Evolutionary conservation across 192 early-diverging fungal genomes (phyloP).

Genomic region (Coemansia sp.): DNA sequence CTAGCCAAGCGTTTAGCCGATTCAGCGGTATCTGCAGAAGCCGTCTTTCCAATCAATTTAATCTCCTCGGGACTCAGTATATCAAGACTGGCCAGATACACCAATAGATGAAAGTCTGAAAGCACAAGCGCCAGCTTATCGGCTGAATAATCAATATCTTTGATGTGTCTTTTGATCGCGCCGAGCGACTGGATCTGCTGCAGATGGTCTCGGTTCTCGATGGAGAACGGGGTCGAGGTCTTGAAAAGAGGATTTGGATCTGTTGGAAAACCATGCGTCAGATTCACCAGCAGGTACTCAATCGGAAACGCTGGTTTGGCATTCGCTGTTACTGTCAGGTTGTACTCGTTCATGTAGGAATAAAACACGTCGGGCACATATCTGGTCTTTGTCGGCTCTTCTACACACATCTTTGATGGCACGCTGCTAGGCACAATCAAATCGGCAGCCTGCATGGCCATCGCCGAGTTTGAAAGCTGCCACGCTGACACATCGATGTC

Average conservation of each 20-base stretch:
- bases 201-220: slow-evolving; percentile 76
- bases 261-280: slow-evolving; percentile 90
- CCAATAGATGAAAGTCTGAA: slow-evolving; percentile 86
- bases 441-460: slow-evolving; percentile 87
- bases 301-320: slow-evolving; percentile 97
- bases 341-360: slow-evolving; percentile 95
- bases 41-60: slow-evolving; percentile 23
- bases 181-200: slow-evolving; percentile 61
- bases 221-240: slow-evolving; percentile 59
- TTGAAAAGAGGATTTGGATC: slow-evolving; percentile 75
- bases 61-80: slow-evolving; percentile 65
- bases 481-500: slow-evolving; percentile 83
- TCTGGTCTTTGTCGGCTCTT: slow-evolving; percentile 66
- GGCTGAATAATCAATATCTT: slow-evolving; percentile 14
- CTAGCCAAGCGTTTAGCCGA: slow-evolving; percentile 8
- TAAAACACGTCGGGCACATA: slow-evolving; percentile 98
- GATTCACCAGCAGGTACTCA: slow-evolving; percentile 91
- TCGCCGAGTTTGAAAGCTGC: slow-evolving; percentile 89
- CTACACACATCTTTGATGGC: slow-evolving; percentile 83
- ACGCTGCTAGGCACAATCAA: slow-evolving; percentile 88
- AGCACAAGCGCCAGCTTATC: slow-evolving; percentile 56
- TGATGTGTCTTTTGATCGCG: slow-evolving; percentile 60
- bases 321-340: slow-evolving; percentile 76
- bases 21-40: slow-evolving; percentile 15
- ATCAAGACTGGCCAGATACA: slow-evolving; percentile 65